Conservation (phyloP, 176 grass and related monocot genomes). For the Triticum turgidum region DNA sequence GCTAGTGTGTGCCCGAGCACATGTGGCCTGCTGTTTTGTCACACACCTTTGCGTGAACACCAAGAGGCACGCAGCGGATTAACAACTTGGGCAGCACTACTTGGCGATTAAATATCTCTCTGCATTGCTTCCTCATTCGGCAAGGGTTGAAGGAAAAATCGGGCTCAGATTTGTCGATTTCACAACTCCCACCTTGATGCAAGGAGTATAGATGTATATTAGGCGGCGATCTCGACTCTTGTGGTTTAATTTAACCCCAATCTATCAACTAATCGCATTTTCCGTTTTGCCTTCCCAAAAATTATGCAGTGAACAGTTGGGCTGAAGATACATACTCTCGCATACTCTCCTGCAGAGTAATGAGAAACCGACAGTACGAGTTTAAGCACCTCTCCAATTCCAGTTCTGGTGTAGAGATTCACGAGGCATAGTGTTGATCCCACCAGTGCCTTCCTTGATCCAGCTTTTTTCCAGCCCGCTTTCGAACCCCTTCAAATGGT, state of each 20-base stretch:
- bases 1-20: not conserved
- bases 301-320: no score
- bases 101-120: not conserved
- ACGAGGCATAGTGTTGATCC: not conserved
- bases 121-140: conserved; percentile 37
- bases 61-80: conserved; percentile 23
- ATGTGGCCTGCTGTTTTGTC: conserved; percentile 16
- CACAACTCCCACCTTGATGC: not conserved
- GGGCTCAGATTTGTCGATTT: conserved; percentile 28
- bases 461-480: no score
- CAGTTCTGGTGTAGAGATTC: not conserved
- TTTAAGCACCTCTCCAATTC: not conserved
- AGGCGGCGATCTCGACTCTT: not conserved
- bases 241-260: not conserved
- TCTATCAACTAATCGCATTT: not conserved
- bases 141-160: not conserved
- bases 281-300: no score
- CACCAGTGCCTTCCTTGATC: no score
- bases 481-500: no score
- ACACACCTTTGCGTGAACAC: not conserved
- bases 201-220: not conserved
- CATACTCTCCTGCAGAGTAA: no score
- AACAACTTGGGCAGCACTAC: not conserved
- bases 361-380: no score
- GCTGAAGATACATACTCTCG: no score